Evolutionary conservation across 1,139 yeast genomes (phyloP).

Genomic region (Ashbya aceris): DNA sequence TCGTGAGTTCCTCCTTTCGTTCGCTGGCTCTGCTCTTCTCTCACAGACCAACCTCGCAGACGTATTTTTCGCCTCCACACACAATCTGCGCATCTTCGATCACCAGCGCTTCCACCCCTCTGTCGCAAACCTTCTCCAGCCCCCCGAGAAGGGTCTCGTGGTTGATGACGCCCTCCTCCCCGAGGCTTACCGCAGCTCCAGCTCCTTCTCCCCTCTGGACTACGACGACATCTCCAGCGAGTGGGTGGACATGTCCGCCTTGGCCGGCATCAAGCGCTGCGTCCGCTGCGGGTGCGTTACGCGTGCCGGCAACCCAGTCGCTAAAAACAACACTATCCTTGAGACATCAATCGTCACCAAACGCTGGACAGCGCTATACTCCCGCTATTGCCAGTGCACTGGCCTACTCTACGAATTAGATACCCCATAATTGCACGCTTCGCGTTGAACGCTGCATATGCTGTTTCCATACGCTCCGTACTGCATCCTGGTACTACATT

Average conservation of each 20-base stretch:
- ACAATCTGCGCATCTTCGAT: constrained; percentile 24
- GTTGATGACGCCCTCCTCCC: constrained; percentile 14
- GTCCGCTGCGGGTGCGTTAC: constrained; percentile 30
- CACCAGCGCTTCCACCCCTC: constrained; percentile 20
- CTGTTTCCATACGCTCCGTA: neutral
- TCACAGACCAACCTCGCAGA: constrained; percentile 24
- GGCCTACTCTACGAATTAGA: constrained; percentile 28
- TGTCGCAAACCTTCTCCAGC: constrained; percentile 19
- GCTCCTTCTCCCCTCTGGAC: constrained; percentile 17
- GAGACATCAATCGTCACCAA: constrained; percentile 28
- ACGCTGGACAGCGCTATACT: constrained; percentile 31
- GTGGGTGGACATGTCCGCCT: constrained; percentile 15
- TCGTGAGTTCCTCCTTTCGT: constrained; percentile 21
- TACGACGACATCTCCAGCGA: constrained; percentile 30
- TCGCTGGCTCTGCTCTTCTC: constrained; percentile 24
- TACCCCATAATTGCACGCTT: neutral
- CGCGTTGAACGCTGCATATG: neutral
- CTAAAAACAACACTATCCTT: constrained; percentile 25
- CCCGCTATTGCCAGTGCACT: constrained; percentile 29
- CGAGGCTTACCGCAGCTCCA: constrained; percentile 12
- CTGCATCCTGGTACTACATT: no score
- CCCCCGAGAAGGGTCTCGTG: constrained; percentile 24
- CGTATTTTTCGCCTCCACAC: constrained; percentile 26
- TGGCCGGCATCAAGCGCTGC: constrained; percentile 26
- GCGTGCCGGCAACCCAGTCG: constrained; percentile 27